These are phyloP conservation scores for Pseudogymnoascus sp. DNA, from an alignment of 2,329 filamentous ascomycete species.

Conservation along the genomic window DNA sequence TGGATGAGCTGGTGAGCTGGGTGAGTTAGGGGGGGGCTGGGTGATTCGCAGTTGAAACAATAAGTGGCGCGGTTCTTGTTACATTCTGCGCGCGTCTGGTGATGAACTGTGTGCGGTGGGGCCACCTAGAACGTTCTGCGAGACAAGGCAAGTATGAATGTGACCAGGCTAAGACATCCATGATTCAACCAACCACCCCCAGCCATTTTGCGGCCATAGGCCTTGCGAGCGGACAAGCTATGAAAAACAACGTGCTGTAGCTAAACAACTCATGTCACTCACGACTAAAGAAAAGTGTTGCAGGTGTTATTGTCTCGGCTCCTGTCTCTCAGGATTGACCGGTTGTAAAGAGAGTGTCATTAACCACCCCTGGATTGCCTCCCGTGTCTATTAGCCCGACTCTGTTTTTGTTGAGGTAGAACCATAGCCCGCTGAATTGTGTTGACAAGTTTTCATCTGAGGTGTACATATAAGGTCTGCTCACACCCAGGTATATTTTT, in stretches of 20 bases:
- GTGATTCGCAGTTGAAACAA: too few relatives aligned
- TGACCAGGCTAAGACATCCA: neutral
- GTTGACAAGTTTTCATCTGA: neutral
- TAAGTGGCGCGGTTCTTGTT: too few relatives aligned
- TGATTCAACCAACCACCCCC: neutral
- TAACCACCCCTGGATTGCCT: neutral
- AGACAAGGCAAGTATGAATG: neutral
- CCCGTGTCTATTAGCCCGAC: neutral
- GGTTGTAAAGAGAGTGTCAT: neutral
- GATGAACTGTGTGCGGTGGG: neutral
- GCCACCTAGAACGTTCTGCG: neutral
- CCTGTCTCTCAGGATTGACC: neutral
- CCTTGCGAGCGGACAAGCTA: neutral
- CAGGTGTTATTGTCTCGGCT: neutral
- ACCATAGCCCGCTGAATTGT: neutral
- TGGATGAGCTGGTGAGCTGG: too few relatives aligned
- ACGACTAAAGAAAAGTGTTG: neutral
- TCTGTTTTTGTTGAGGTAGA: neutral
- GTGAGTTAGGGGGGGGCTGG: too few relatives aligned
- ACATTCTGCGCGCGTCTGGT: too few relatives aligned
- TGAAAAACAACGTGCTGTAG: neutral
- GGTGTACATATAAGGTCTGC: neutral
- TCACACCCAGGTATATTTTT: neutral
- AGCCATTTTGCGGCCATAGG: neutral
- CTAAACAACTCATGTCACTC: neutral